A percentile compares a stretch with the other conserved stretches of the same genome.
These are phyloP conservation scores for Cnidoscolus chayamansa DNA, from an alignment of 441 rosid genomes.

Conservation along the genomic window DNA sequence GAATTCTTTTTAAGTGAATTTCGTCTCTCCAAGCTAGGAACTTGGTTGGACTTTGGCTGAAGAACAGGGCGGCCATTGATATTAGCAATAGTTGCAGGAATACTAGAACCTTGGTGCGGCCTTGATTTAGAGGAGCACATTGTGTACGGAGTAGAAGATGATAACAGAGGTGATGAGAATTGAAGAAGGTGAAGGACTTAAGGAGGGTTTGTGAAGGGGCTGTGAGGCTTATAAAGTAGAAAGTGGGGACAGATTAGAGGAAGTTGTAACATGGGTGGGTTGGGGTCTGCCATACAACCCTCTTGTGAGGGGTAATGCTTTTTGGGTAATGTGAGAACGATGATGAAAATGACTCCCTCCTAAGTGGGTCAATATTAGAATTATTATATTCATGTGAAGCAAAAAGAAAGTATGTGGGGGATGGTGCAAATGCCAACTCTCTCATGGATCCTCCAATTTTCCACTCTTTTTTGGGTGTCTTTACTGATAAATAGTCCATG, in stretches of 20 bases:
- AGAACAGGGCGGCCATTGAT: constrained; percentile 65
- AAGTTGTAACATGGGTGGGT: constrained; percentile 21
- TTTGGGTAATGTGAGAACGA: constrained; percentile 11
- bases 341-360: constrained; percentile 19
- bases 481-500: constrained; percentile 26
- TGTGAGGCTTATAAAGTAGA: constrained; percentile 11
- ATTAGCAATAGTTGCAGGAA: constrained; percentile 4
- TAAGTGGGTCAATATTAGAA: constrained; percentile 4
- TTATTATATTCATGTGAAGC: neutral
- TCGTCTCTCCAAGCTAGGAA: constrained; percentile 39
- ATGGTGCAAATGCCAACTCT: constrained; percentile 21
- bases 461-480: constrained; percentile 21
- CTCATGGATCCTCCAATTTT: no score
- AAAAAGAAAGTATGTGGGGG: neutral
- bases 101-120: constrained; percentile 5
- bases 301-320: constrained; percentile 16
- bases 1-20: constrained; percentile 45
- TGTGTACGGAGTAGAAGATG: no score
- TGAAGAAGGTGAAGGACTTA: neutral
- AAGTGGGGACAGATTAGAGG: constrained; percentile 21
- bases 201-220: constrained; percentile 2
- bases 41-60: constrained; percentile 59
- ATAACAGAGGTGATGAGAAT: no score
- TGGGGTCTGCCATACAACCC: constrained; percentile 23
- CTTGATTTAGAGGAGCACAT: constrained; percentile 23